Evolutionary conservation across 73 alveolate genomes (phyloP).

Genomic region (Paraurostyla sp.): DNA sequence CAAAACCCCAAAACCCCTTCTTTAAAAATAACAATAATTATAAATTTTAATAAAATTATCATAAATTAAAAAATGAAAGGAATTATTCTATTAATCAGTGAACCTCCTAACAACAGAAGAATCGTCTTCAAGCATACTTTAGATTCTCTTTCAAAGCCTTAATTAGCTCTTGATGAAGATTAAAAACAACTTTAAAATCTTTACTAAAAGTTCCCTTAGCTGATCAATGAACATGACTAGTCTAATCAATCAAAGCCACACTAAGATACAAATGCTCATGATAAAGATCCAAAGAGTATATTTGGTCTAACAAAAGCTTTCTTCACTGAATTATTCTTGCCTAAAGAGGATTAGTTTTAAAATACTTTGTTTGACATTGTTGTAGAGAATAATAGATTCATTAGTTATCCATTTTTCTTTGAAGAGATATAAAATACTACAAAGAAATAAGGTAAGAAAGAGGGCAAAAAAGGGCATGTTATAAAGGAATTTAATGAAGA

Average conservation of each 20-base stretch:
- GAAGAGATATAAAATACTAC: neutral
- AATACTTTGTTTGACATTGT: conserved; percentile 23
- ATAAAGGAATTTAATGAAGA: neutral
- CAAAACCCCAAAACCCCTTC: no score
- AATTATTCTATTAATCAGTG: conserved; percentile 16
- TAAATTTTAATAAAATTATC: neutral
- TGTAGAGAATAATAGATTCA: conserved; percentile 34
- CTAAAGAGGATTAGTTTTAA: conserved; percentile 48
- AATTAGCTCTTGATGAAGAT: neutral
- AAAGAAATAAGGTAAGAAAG: conserved; percentile 16
- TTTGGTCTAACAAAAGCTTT: conserved; percentile 25
- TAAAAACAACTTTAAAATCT: neutral
- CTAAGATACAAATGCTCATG: neutral
- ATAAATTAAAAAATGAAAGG: conserved; percentile 52
- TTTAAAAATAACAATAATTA: no score
- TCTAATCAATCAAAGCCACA: neutral
- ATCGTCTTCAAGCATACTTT: conserved; percentile 24
- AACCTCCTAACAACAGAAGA: conserved; percentile 54
- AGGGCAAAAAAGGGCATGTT: neutral
- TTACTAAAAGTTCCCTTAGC: neutral
- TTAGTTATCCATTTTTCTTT: conserved; percentile 24
- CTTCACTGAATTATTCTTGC: conserved; percentile 51
- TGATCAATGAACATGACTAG: neutral
- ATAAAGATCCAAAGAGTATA: neutral
- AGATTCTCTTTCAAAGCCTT: neutral